phyloP scores from a whole-genome alignment of 2,329 filamentous ascomycete genomes.

The Hypoxylon sp. region DNA sequence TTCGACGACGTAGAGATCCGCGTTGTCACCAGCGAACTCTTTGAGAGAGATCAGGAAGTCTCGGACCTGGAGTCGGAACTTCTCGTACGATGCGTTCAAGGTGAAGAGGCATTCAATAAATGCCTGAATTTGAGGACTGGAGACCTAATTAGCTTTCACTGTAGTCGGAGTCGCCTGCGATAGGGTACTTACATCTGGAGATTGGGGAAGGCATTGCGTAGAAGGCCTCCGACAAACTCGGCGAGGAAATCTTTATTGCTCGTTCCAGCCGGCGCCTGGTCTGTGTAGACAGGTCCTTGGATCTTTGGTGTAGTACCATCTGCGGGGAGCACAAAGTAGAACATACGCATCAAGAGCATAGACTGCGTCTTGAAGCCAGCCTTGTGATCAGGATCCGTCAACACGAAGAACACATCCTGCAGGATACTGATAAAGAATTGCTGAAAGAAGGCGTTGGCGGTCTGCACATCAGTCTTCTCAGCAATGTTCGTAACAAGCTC shows the following conservation, averaged over 20 bases:
- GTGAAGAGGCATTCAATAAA: constrained; percentile 94
- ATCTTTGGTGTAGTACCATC: constrained; percentile 83
- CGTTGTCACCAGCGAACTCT: constrained; percentile 95
- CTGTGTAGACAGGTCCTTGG: constrained; percentile 90
- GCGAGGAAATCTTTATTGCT: constrained; percentile 91
- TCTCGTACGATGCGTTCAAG: constrained; percentile 88
- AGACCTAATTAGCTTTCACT: constrained; percentile 55
- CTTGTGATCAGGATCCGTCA: constrained; percentile 98
- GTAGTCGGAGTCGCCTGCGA: neutral
- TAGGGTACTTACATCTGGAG: constrained; percentile 80
- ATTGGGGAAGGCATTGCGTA: constrained; percentile 94
- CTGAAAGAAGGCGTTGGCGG: constrained; percentile 96
- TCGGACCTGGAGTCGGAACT: constrained; percentile 95
- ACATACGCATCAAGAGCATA: constrained; percentile 92
- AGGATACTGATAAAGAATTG: constrained; percentile 96
- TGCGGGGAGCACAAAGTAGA: constrained; percentile 89
- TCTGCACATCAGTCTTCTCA: constrained; percentile 87
- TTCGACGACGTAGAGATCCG: constrained; percentile 93
- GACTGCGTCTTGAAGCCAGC: constrained; percentile 99
- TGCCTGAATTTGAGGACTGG: constrained; percentile 84
- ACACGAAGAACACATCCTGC: constrained; percentile 97
- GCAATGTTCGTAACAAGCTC: constrained; percentile 98
- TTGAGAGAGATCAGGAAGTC: constrained; percentile 98
- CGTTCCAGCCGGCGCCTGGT: constrained; percentile 86
- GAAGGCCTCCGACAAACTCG: constrained; percentile 85